Evolutionary conservation across 2,329 filamentous ascomycete species (phyloP), one percentile per base, ranked within the genome.

Genomic region (Bisporella sp.): DNA sequence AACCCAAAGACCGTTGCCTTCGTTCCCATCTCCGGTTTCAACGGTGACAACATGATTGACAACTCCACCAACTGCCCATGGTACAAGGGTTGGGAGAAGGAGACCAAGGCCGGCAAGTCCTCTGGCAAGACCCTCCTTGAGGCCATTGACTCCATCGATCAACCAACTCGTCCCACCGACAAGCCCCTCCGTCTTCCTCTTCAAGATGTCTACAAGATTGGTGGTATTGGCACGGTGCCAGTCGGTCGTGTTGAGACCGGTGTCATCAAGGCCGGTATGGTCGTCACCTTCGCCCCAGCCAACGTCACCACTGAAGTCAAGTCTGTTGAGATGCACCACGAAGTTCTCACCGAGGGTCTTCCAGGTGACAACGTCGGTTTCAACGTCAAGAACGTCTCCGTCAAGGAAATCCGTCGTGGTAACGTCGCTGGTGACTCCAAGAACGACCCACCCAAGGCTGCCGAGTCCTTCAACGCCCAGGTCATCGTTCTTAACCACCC

Each of bases 351-450:
- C 62, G 86, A 96, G 84, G 93, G 93, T 88, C 71, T 88, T 64
- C 93, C 93, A 71, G 93, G 93, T 85, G 93, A 99, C 89, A 99
- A 99, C 83, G 93, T 99, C 75, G 93, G 93, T 69, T 99, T 99
- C 91, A 99, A 99, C 89, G 92, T 99, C 80, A 99, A 99, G 91
- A 99, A 99, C 93, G 93, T 99, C 70, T 97, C 93, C 76, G 93
- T 99, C 80, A 99, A 99, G 91, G 93, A 99, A 76, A 96, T 99
- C 72, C 93, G 93, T 78, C 93, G 93, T 95, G 93, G 93, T 72
- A 97, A 99, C 86, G 93, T 99, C 68, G 88, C 88, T 69, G 89
- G 90, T 89, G 93, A 99, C 89, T 92, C 89, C 84, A 99, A 99
- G 91, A 95, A 95, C 82, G 93, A 99, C 81, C 93, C 93, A 68